Conservation (phyloP, 2,329 filamentous ascomycete species). For the Colletotrichum musae region DNA sequence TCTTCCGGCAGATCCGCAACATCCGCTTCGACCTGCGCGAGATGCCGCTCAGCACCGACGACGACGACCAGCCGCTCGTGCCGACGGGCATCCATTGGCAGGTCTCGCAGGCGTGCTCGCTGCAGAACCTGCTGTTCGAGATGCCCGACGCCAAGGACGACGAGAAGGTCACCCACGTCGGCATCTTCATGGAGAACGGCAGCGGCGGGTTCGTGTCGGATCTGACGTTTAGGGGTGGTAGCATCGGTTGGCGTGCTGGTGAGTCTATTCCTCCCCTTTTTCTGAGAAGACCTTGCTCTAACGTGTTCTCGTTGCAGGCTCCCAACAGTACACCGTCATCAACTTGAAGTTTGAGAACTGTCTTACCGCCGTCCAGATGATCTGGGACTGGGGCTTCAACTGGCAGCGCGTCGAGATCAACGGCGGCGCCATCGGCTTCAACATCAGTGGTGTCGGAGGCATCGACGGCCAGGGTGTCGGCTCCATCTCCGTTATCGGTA, state of each 20-base stretch:
- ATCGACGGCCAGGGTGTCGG: slow-evolving; percentile 47
- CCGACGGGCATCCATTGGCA: slow-evolving; percentile 74
- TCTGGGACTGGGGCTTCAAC: slow-evolving; percentile 78
- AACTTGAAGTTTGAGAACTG: slow-evolving; percentile 75
- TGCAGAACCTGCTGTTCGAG: slow-evolving; percentile 66
- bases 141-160: slow-evolving; percentile 49
- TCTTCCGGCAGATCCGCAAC: slow-evolving; percentile 76
- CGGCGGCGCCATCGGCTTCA: slow-evolving; percentile 44
- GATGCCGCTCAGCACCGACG: slow-evolving; percentile 49
- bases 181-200: slow-evolving; percentile 48
- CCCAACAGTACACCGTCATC: slow-evolving; percentile 76
- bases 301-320: slow-evolving; percentile 44
- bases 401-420: slow-evolving; percentile 61
- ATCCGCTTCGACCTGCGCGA: slow-evolving; percentile 74
- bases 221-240: slow-evolving; percentile 75
- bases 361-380: slow-evolving; percentile 74
- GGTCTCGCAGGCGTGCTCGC: slow-evolving; percentile 69
- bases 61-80: slow-evolving; percentile 47
- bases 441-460: slow-evolving; percentile 49
- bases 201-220: slow-evolving; percentile 65
- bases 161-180: neutral
- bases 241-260: slow-evolving; percentile 69
- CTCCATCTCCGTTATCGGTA: slow-evolving; percentile 29
- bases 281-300: no score
- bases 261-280: no score